These are phyloP conservation scores for Termitomyces sp. DNA, from an alignment of 1,284 basidiomycete genomes.

Conservation along the genomic window DNA sequence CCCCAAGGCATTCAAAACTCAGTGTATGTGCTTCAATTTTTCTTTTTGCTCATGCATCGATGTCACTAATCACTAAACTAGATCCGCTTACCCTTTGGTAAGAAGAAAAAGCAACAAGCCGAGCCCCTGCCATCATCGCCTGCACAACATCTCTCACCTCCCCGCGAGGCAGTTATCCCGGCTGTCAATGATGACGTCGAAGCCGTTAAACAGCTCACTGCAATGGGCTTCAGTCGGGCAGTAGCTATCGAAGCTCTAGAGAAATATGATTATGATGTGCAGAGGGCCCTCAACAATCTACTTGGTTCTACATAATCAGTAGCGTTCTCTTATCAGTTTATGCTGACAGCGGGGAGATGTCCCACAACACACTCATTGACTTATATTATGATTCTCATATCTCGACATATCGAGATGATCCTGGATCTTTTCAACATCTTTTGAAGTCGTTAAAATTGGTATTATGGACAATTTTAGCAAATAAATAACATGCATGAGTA, in stretches of 20 bases:
- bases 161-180: slow-evolving; percentile 48
- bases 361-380: neutral
- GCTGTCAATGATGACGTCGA: slow-evolving; percentile 70
- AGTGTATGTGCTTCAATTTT: slow-evolving; percentile 48
- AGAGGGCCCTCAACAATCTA: slow-evolving; percentile 66
- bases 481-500: neutral
- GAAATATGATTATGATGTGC: slow-evolving; percentile 69
- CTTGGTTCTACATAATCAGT: slow-evolving; percentile 32
- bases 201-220: slow-evolving; percentile 69
- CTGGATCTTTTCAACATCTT: neutral
- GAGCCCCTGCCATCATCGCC: slow-evolving; percentile 41
- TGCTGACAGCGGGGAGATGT: neutral
- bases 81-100: slow-evolving; percentile 76
- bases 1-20: slow-evolving; percentile 60
- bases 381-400: neutral
- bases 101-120: slow-evolving; percentile 60
- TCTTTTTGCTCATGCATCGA: slow-evolving; percentile 4
- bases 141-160: slow-evolving; percentile 39
- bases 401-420: neutral
- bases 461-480: neutral
- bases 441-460: neutral
- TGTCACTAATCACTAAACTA: slow-evolving; percentile 23
- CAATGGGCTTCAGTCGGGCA: slow-evolving; percentile 80
- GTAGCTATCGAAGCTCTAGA: slow-evolving; percentile 77
- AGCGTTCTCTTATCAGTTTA: neutral